phyloP scores from a whole-genome alignment of 2,329 filamentous ascomycete genomes.

The Venturiaceae sp. region DNA sequence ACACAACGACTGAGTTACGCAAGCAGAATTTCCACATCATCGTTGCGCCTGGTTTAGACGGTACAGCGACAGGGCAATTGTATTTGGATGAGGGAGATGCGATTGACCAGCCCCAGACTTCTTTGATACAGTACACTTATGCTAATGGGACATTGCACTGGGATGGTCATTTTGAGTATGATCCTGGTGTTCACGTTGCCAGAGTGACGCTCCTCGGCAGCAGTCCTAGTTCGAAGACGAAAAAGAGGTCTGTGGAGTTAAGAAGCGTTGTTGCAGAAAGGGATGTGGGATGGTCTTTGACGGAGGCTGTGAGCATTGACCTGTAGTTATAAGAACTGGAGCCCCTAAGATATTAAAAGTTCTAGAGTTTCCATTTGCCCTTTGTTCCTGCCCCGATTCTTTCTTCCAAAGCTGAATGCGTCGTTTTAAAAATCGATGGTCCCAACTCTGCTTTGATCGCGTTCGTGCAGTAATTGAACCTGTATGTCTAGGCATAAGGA shows the following conservation, averaged over 20 bases:
- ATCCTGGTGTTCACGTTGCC: conserved; percentile 26
- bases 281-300: neutral
- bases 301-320: neutral
- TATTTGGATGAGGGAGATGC: conserved; percentile 73
- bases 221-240: neutral
- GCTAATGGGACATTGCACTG: conserved; percentile 40
- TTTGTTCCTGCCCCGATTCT: too few relatives aligned
- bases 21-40: conserved; percentile 61
- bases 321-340: neutral
- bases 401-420: too few relatives aligned
- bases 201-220: conserved; percentile 44
- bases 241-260: neutral
- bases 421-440: too few relatives aligned
- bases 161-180: conserved; percentile 46
- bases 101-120: conserved; percentile 48
- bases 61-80: conserved; percentile 54
- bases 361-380: too few relatives aligned
- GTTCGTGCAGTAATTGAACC: too few relatives aligned
- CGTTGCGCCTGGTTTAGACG: conserved; percentile 53
- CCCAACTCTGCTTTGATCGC: too few relatives aligned
- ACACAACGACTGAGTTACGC: conserved; percentile 54
- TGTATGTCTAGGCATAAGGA: too few relatives aligned
- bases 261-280: neutral
- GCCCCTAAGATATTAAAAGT: too few relatives aligned
- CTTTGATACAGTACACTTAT: conserved; percentile 52